phyloP scores from a whole-genome alignment of 2,329 filamentous ascomycete species.

The Dendryphion nanum region DNA sequence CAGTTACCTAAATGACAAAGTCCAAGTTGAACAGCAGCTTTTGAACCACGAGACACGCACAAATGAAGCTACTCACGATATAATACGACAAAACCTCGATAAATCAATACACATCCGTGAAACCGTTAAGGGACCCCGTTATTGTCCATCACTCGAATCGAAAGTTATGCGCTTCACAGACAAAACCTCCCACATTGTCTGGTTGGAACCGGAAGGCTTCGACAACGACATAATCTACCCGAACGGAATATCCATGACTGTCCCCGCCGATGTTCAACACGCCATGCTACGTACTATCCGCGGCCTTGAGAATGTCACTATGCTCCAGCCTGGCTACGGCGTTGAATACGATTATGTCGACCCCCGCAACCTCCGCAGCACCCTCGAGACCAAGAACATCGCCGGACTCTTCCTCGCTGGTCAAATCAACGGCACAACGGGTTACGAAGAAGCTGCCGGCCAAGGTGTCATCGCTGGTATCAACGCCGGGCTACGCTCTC shows the following conservation, averaged over 20 bases:
- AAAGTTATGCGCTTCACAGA: slow-evolving; percentile 87
- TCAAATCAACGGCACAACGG: slow-evolving; percentile 97
- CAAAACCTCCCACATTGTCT: slow-evolving; percentile 81
- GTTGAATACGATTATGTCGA: slow-evolving; percentile 99
- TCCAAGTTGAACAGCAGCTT: slow-evolving; percentile 78
- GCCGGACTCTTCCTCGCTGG: slow-evolving; percentile 86
- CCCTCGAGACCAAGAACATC: slow-evolving; percentile 91
- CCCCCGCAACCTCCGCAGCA: slow-evolving; percentile 80
- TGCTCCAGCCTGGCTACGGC: slow-evolving; percentile 94
- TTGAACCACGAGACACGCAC: slow-evolving; percentile 87
- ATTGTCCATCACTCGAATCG: slow-evolving; percentile 92
- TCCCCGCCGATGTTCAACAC: slow-evolving; percentile 84
- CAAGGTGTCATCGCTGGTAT: slow-evolving; percentile 91
- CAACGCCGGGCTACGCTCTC: slow-evolving; percentile 82
- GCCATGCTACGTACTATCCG: slow-evolving; percentile 79
- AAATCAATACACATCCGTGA: slow-evolving; percentile 96
- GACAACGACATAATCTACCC: slow-evolving; percentile 88
- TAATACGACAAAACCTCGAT: slow-evolving; percentile 86
- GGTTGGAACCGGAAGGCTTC: slow-evolving; percentile 96
- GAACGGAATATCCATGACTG: slow-evolving; percentile 96
- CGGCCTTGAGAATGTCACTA: slow-evolving; percentile 84
- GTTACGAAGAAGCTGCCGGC: slow-evolving; percentile 94
- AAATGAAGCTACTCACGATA: slow-evolving; percentile 75
- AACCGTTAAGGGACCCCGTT: slow-evolving; percentile 88
- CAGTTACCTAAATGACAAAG: slow-evolving; percentile 79